Conservation (phyloP, 2,329 filamentous ascomycete genomes). For the Fusarium sp. region DNA sequence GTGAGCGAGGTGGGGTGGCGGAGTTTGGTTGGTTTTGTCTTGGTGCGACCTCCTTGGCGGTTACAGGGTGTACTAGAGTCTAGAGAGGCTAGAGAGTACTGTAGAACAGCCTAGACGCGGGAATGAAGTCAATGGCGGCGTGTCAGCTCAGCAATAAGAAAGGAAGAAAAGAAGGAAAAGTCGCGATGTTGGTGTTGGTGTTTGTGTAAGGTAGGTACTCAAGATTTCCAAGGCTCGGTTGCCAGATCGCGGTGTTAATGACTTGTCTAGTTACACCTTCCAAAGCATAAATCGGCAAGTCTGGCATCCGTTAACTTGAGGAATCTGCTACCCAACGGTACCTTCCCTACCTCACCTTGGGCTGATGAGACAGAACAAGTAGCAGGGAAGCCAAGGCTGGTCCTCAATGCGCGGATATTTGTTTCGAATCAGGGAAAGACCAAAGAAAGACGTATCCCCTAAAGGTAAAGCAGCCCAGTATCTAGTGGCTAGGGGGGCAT, state of each 20-base stretch:
- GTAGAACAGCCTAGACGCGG: background rate
- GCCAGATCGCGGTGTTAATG: conserved; percentile 11
- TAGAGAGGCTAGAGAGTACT: background rate
- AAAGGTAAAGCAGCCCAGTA: conserved; percentile 12
- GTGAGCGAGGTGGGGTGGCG: conserved; percentile 36
- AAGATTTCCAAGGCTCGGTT: conserved; percentile 3
- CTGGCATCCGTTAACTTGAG: conserved; percentile 24
- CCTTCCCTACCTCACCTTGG: conserved; percentile 25
- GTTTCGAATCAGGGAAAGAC: conserved; percentile 39
- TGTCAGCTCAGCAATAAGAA: conserved; percentile 2
- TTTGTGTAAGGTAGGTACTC: conserved; percentile 1
- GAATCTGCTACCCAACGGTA: conserved; percentile 20
- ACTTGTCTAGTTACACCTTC: conserved; percentile 12
- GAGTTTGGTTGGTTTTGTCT: conserved; percentile 33
- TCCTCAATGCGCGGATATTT: conserved; percentile 33
- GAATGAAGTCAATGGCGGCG: background rate
- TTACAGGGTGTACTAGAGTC: conserved; percentile 6
- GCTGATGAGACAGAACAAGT: conserved; percentile 36
- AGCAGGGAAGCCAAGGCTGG: conserved; percentile 29
- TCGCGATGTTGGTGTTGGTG: conserved; percentile 1
- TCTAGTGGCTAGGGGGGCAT: background rate
- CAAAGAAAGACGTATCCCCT: conserved; percentile 18
- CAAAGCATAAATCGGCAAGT: conserved; percentile 29
- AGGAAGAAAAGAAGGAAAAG: background rate
- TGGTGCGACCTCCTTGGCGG: conserved; percentile 39